Evolutionary conservation across 139 green algal genomes (phyloP).

Genomic region (Klebsormidium nitens): DNA sequence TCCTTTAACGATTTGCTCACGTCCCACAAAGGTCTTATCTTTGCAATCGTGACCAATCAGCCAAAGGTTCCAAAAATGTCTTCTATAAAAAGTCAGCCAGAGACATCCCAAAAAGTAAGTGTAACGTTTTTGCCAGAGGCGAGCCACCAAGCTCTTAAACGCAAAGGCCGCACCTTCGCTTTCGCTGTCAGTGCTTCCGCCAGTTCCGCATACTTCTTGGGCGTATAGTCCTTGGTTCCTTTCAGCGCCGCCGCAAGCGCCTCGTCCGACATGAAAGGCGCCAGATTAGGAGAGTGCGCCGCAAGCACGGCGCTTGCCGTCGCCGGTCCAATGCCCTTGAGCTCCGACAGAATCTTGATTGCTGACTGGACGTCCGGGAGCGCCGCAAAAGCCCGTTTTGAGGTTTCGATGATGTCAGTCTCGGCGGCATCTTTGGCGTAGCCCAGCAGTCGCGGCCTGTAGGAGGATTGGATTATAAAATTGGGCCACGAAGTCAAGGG

Average conservation of each 20-base stretch:
- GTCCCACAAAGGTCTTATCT: no score
- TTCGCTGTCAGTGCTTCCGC: constrained; percentile 12
- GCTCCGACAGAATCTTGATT: constrained; percentile 1
- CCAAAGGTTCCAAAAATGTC: no score
- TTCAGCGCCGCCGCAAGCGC: constrained; percentile 2
- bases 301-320: constrained; percentile 24
- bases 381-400: constrained; percentile 10
- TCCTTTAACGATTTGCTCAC: no score
- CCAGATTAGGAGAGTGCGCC: constrained; percentile 5
- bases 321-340: constrained; percentile 25
- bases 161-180: constrained; percentile 10
- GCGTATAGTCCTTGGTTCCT: constrained; percentile 12
- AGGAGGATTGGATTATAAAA: no score
- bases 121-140: no score
- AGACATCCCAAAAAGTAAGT: no score
- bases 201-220: constrained; percentile 17
- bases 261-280: constrained; percentile 35
- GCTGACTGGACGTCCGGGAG: constrained; percentile 8
- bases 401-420: constrained; percentile 6
- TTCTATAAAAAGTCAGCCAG: no score
- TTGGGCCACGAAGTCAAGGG: no score
- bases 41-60: no score
- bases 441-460: constrained; percentile 15
- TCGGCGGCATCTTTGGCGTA: constrained; percentile 16
- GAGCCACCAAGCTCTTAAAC: no score